Evolutionary conservation across 139 green algal species (phyloP), one percentile per base, ranked within the genome.

Genomic region (Chlorella sp.): DNA sequence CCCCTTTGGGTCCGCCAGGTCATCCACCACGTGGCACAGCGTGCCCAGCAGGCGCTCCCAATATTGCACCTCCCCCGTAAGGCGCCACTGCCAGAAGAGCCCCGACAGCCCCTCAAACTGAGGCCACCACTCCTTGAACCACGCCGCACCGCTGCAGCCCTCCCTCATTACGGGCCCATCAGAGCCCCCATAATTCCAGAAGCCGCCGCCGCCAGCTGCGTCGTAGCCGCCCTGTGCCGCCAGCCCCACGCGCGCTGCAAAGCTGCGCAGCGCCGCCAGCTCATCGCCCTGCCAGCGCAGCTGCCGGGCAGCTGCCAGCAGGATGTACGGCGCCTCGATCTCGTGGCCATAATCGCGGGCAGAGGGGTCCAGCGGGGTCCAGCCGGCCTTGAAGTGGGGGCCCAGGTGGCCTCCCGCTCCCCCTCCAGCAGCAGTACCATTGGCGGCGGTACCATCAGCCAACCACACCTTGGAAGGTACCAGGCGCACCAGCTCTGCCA

Each of bases 401-500:
- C 73, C 73, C 32, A 80, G 32, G 34, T 80, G 73, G n/a, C 34
- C n/a, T 37, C n/a, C 34, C 4, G 64, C 64, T 5, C 60, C 60
- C 14, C 60, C 60, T 26, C 64, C 64, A 28, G 22, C 64, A 28
- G 64, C 22, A 28, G 64, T 71, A 28, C 22, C 64, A 32, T 26
- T 18, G 64, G 64, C 22, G 64, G 21, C 64, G 64, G 21, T 71
- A 28, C 64, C 64, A 18, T 2, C 73, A 36, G 73, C n/a, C 73
- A 48, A 3, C 73, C 73, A 80, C 73, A 80, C 15, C 73, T 80
- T 80, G 73, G n/a, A 48, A 19, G 26, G 73, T 22, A 39, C n/a
- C n/a, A 80, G 73, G 28, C 73, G n/a, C 73, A 80, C 73, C 73
- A 80, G 32, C 73, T 80, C 73, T 80, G 73, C 73, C 48, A 57